Base-by-base conservation (phyloP, 139 green algal species). In the Tetradesmus obliquus region DNA sequence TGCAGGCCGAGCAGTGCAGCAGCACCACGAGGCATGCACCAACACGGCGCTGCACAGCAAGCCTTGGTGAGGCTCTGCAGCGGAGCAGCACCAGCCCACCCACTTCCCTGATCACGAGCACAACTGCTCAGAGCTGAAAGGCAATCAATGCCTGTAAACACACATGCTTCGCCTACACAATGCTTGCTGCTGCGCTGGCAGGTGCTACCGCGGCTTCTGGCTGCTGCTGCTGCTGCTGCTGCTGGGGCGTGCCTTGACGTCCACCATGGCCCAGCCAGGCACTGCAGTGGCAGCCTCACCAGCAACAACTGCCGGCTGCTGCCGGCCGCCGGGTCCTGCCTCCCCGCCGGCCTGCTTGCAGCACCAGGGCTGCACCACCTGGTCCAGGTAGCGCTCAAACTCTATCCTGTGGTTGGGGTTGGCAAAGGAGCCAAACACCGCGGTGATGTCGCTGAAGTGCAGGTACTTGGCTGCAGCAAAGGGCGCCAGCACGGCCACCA, bases 311-410 rank as follows among this genome's bases (percentile, higher is more conserved):
- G 9, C 79, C 22, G 32, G 45, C 9, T 57, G 32, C 82, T 87
- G 15, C 54, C 15, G 1, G 82, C 54, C 19, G 45, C 71, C 57
- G 57, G 55, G 24, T 32, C 7, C 58, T 80, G n/a, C 24, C 17
- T 72, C 71, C 6, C 54, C 82, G 19, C 55, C 83, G 7, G 58
- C n/a, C 3, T 58, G 24, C 58, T 86, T 91, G 71, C 88, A 91
- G 32, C 88, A 91, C 88, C 88, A 91, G 8, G 88, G 88, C 76
- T 53, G 55, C 76, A 91, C 74, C 55, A 86, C 88, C 74, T 62
- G 45, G 13, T 91, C 76, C 55, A 86, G 57, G 32, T 71, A 91
- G 32, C 53, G 20, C 24, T 91, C 88, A 60, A 82, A 91, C 22
- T 86, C 76, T 60, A 32, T 19, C 57, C 19, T 86, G n/a, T 91